Evolutionary conservation across 768 basidiomycete species (phyloP).

Genomic region (Pleurotus pulmonarius): DNA sequence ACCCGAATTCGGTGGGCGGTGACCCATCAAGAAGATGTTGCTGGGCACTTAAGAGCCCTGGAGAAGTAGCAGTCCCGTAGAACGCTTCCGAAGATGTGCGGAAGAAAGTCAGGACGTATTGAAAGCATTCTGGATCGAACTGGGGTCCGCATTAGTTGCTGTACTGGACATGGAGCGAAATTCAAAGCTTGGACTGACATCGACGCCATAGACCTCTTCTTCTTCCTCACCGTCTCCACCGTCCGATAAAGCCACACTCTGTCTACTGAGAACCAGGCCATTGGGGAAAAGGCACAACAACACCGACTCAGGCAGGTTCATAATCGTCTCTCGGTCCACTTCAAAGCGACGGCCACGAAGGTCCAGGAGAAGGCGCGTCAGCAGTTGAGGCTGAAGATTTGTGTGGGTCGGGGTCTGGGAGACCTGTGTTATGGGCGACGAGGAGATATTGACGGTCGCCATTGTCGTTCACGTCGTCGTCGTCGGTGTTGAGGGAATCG

Average conservation of each 20-base stretch:
- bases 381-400: conserved; percentile 79
- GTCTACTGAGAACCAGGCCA: conserved; percentile 88
- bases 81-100: conserved; percentile 82
- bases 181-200: conserved; percentile 57
- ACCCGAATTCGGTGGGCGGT: conserved; percentile 56
- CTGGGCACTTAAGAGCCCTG: conserved; percentile 76
- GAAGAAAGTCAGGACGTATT: conserved; percentile 92
- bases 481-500: background rate
- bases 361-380: conserved; percentile 88
- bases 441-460: conserved; percentile 39
- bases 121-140: conserved; percentile 98
- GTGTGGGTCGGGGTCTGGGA: conserved; percentile 64
- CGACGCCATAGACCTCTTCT: conserved; percentile 94
- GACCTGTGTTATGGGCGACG: conserved; percentile 55
- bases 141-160: conserved; percentile 25
- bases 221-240: conserved; percentile 76
- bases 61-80: conserved; percentile 76
- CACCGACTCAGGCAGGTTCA: conserved; percentile 97
- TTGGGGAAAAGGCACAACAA: conserved; percentile 96
- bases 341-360: conserved; percentile 88
- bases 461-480: conserved; percentile 15
- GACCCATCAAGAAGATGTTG: conserved; percentile 73
- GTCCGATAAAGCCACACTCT: conserved; percentile 71
- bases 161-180: conserved; percentile 6
- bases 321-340: conserved; percentile 95